Percentiles rank a stretch among this genome's conserved stretches.
Conservation (phyloP, 768 basidiomycete species). For the Cystofilobasidium capitatum region DNA sequence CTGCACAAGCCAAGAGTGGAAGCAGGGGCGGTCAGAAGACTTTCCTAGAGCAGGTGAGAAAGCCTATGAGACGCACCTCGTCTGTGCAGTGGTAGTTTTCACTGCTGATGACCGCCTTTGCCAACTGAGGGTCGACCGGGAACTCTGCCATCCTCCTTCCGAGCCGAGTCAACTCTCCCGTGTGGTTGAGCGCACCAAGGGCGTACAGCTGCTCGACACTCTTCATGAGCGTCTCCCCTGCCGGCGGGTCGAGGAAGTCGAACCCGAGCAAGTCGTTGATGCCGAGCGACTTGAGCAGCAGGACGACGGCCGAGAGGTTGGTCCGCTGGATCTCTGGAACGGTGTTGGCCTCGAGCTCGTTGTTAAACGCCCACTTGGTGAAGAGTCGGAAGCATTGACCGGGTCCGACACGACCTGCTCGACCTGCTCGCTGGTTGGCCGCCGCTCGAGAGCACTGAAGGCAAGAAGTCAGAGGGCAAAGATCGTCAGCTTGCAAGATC, state of each 20-base stretch:
- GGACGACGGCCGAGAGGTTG: constrained; percentile 88
- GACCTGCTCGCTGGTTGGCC: constrained; percentile 90
- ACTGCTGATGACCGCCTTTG: constrained; percentile 90
- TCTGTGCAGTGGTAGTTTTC: constrained; percentile 91
- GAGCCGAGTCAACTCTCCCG: constrained; percentile 92
- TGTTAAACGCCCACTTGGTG: constrained; percentile 94
- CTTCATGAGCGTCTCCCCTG: constrained; percentile 92
- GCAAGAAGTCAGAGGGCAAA: constrained; percentile 11
- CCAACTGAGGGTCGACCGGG: constrained; percentile 95
- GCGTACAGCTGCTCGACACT: constrained; percentile 90
- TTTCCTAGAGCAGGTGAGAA: background rate
- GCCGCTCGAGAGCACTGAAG: constrained; percentile 81
- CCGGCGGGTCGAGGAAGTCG: constrained; percentile 96
- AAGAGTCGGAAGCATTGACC: constrained; percentile 98
- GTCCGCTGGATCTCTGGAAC: constrained; percentile 99
- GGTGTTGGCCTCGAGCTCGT: constrained; percentile 93
- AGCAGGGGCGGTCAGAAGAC: background rate
- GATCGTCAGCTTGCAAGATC: background rate
- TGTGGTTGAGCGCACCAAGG: constrained; percentile 87
- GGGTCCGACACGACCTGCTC: constrained; percentile 94
- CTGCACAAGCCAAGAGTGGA: constrained; percentile 41
- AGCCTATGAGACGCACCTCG: constrained; percentile 53
- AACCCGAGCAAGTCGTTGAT: constrained; percentile 98
- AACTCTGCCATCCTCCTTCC: constrained; percentile 98
- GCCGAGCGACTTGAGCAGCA: constrained; percentile 88